These are phyloP conservation scores for Acanthamoeba castellanii DNA, from an alignment of 208 protist genomes.

Conservation along the genomic window DNA sequence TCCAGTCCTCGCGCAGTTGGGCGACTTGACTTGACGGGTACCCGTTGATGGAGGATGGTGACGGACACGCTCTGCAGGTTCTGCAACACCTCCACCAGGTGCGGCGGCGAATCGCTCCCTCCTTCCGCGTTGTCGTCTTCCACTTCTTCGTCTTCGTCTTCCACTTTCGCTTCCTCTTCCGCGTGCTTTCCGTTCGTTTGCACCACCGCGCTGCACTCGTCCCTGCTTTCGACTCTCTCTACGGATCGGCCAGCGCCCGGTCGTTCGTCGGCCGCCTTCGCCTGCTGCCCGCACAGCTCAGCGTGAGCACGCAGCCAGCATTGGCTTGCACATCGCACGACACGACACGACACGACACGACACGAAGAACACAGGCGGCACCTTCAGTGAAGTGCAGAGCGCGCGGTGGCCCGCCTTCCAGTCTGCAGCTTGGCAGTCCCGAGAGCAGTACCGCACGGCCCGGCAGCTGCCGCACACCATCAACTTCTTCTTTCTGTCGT, in stretches of 20 bases:
- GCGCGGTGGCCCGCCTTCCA: neutral
- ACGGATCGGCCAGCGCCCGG: neutral
- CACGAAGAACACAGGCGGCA: neutral
- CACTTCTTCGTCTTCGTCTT: neutral
- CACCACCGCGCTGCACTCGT: neutral
- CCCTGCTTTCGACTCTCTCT: no score
- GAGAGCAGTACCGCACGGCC: slow-evolving; percentile 19
- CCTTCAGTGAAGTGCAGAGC: neutral
- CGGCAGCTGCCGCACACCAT: slow-evolving; percentile 1
- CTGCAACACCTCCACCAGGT: slow-evolving; percentile 27
- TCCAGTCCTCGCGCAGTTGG: neutral
- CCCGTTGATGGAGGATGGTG: neutral
- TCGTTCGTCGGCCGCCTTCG: neutral
- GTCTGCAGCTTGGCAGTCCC: slow-evolving; percentile 11
- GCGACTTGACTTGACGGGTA: neutral
- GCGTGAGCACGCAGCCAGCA: neutral
- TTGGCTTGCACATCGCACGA: no score
- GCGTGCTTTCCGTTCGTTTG: neutral
- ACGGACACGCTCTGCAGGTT: slow-evolving; percentile 25
- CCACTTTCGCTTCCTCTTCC: neutral
- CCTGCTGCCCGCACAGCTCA: neutral
- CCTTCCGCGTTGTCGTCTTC: neutral
- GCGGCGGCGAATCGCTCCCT: neutral
- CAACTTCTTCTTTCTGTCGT: neutral
- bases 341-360: no score